Conservation (phyloP, 2,329 filamentous ascomycete genomes). For the Diaporthe citriasiana region DNA sequence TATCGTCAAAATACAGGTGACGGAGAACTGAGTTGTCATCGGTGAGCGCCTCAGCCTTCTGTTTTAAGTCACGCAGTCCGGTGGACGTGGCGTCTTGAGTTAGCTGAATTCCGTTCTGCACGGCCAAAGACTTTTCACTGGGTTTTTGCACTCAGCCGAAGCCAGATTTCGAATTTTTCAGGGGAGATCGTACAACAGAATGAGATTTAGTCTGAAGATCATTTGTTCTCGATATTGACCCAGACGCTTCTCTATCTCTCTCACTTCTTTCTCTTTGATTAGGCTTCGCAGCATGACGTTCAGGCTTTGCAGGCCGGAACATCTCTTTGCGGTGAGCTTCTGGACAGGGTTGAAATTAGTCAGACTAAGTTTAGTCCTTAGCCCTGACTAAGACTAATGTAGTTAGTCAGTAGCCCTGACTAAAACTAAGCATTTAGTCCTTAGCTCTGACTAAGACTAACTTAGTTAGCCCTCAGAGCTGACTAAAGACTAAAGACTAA, state of each 20-base stretch:
- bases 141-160: background rate
- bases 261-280: background rate
- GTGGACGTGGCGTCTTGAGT: fast-evolving
- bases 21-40: background rate
- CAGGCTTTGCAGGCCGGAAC: background rate
- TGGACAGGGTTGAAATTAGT: too few species aligned
- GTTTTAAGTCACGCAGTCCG: background rate
- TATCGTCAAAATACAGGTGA: background rate
- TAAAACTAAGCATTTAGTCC: too few species aligned
- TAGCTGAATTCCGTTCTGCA: background rate
- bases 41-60: background rate
- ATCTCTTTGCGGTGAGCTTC: background rate
- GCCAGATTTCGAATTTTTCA: too few species aligned
- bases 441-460: too few species aligned
- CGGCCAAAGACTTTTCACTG: background rate
- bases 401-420: too few species aligned
- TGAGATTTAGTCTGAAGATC: background rate
- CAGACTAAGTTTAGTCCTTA: too few species aligned
- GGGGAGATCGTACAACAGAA: background rate
- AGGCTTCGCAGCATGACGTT: background rate
- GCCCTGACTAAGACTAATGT: too few species aligned
- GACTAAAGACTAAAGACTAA: too few species aligned
- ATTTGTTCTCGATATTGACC: background rate
- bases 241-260: background rate
- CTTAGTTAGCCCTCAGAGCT: too few species aligned